phyloP scores from a whole-genome alignment of 2,329 filamentous ascomycete genomes.

The Cercospora zeae-maydis region DNA sequence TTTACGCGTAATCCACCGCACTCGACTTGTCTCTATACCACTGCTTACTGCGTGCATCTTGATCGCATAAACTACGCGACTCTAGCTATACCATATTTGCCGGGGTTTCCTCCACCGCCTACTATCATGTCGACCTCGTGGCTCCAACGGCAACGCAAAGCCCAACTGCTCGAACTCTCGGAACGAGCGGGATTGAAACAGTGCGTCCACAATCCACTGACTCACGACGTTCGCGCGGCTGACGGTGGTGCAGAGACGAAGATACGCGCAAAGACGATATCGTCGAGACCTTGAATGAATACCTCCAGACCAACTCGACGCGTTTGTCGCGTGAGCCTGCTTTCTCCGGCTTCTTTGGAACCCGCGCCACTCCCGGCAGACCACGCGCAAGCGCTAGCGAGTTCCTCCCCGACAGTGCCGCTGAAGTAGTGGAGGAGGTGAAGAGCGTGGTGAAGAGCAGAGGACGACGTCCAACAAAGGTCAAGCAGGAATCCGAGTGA shows the following conservation, averaged over 20 bases:
- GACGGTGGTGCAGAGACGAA: slow-evolving; percentile 41
- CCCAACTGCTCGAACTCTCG: slow-evolving; percentile 31
- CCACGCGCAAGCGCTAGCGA: slow-evolving; percentile 24
- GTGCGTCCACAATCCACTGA: slow-evolving; percentile 20
- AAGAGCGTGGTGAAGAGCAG: slow-evolving; percentile 32
- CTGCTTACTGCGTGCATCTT: slow-evolving; percentile 19
- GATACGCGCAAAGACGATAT: slow-evolving; percentile 74
- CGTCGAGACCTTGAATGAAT: slow-evolving; percentile 68
- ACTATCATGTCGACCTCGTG: slow-evolving; percentile 29
- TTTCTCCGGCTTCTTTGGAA: slow-evolving; percentile 71
- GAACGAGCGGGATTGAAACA: slow-evolving; percentile 31
- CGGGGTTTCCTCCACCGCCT: slow-evolving; percentile 1
- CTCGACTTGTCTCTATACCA: slow-evolving; percentile 1
- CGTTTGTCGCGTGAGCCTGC: slow-evolving; percentile 61
- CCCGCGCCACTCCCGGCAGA: slow-evolving; percentile 52
- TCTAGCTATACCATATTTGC: slow-evolving; percentile 32
- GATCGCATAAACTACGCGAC: slow-evolving; percentile 52
- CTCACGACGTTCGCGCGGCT: background rate
- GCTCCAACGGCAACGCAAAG: slow-evolving; percentile 33
- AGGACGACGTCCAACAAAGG: slow-evolving; percentile 32
- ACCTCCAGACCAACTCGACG: slow-evolving; percentile 65
- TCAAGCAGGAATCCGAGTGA: slow-evolving; percentile 38
- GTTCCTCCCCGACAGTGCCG: slow-evolving; percentile 23
- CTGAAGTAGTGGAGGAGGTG: slow-evolving; percentile 26
- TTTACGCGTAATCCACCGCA: slow-evolving; percentile 13